These are phyloP conservation scores for Piloderma croceum DNA, from an alignment of 768 basidiomycete species.

Conservation along the genomic window DNA sequence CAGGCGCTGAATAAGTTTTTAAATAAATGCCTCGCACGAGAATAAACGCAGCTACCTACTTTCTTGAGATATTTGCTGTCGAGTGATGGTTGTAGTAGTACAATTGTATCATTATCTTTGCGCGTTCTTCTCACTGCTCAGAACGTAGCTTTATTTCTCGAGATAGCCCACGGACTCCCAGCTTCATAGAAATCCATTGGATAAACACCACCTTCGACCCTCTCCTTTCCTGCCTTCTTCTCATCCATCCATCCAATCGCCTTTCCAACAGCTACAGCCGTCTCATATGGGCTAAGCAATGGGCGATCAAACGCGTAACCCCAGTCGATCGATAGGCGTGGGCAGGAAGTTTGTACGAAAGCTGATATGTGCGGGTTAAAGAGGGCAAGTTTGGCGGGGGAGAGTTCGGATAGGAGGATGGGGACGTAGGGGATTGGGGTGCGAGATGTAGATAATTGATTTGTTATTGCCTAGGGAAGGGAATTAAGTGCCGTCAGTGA, in stretches of 20 bases:
- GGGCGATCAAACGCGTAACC: conserved; percentile 92
- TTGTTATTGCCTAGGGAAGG: conserved; percentile 56
- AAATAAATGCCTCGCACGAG: no score
- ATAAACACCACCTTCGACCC: conserved; percentile 41
- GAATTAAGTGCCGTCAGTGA: neutral
- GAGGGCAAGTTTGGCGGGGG: conserved; percentile 85
- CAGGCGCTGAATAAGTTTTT: no score
- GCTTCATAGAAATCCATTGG: conserved; percentile 97
- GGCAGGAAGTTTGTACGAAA: conserved; percentile 96
- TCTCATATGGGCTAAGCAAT: conserved; percentile 89
- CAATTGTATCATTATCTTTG: no score
- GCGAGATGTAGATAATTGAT: conserved; percentile 54
- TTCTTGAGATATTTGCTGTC: no score
- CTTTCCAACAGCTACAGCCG: conserved; percentile 70
- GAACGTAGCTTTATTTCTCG: conserved; percentile 53
- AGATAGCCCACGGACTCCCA: conserved; percentile 69
- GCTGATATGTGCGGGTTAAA: conserved; percentile 78
- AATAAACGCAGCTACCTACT: no score
- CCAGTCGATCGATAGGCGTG: conserved; percentile 96
- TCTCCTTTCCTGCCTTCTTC: conserved; percentile 16
- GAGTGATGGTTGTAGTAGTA: no score
- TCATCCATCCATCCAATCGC: conserved; percentile 59
- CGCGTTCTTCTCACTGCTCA: conserved; percentile 7
- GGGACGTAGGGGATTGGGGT: conserved; percentile 72
- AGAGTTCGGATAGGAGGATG: conserved; percentile 94